Base-by-base conservation (phyloP, 306 rosid genomes). In the Rosa persica region DNA sequence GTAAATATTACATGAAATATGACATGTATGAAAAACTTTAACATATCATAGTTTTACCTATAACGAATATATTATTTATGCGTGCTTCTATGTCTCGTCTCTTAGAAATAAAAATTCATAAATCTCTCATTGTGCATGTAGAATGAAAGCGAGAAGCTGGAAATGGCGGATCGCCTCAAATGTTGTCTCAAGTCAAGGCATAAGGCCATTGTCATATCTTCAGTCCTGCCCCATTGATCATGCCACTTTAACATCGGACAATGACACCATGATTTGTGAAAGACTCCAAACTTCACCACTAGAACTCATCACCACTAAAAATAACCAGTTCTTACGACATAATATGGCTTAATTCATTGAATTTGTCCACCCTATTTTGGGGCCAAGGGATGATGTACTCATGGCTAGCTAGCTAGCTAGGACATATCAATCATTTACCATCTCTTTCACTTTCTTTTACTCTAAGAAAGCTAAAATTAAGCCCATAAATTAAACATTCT, bases 141-240 rank as follows among this genome's bases (percentile, higher is more conserved):
- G 27, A n/a, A 55, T 3, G 61, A n/a, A n/a, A n/a, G 13, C 30
- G n/a, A 47, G 72, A 38, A 44, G 39, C 5, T 2, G 43, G 38
- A 34, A 74, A 47, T 44, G 64, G 39, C 22, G 69, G 78, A 12
- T 76, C 38, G 42, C 62, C 68, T 58, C 39, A 76, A 23, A 64
- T 38, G 54, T 60, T 85, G 83, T 81, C 86, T 83, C 52, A 85
- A 79, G 76, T 73, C 48, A 82, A 81, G 44, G 16, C 60, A 82
- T 39, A 47, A 57, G 43, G 54, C 25, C 72, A 88, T 72, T 57
- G n/a, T 81, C 58, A 77, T 47, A 70, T 83, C 76, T 44, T 79
- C 13, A 55, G 82, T 51, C 68, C 69, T 48, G 73, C 72, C 68
- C 46, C 71, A 25, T 78, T 70, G 44, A 12, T 7, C 58, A 55